Conservation (phyloP, 2,329 filamentous ascomycete species). For the Trichophyton mentagrophytes region DNA sequence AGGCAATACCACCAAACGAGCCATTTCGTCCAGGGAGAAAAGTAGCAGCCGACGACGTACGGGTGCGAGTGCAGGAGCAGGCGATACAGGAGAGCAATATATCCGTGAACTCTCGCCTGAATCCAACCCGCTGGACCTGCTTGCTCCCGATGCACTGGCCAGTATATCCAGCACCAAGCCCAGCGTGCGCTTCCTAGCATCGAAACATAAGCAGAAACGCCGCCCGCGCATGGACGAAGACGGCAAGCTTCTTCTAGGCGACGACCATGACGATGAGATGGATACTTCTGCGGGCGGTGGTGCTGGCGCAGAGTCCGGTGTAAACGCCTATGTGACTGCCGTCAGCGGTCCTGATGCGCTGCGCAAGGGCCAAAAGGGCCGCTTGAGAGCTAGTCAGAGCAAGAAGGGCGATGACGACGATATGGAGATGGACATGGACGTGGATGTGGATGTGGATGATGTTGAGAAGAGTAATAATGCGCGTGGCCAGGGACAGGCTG, state of each 20-base stretch:
- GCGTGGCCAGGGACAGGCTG: not conserved
- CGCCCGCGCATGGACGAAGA: constrained; percentile 32
- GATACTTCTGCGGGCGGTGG: constrained; percentile 35
- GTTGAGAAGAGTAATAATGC: constrained; percentile 29
- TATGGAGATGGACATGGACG: constrained; percentile 24
- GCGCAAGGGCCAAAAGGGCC: constrained; percentile 45
- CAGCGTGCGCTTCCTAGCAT: constrained; percentile 32
- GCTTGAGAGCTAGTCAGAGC: constrained; percentile 46
- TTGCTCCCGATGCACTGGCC: constrained; percentile 77
- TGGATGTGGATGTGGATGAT: constrained; percentile 35
- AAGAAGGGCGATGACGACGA: constrained; percentile 27
- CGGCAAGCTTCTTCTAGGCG: constrained; percentile 33
- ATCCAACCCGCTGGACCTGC: constrained; percentile 84
- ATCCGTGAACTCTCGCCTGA: constrained; percentile 73
- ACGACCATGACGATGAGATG: constrained; percentile 24
- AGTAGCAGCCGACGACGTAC: not conserved
- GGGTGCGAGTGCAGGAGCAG: not conserved
- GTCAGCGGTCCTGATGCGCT: constrained; percentile 48
- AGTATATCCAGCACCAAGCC: constrained; percentile 90
- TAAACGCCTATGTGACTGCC: constrained; percentile 50
- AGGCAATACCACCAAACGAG: constrained; percentile 19
- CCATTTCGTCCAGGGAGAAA: constrained; percentile 1
- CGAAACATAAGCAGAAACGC: constrained; percentile 27
- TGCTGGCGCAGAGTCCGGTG: constrained; percentile 18
- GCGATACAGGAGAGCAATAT: constrained; percentile 39